Conservation (phyloP, 257 asterid species). For the Eustoma russellianum region DNA sequence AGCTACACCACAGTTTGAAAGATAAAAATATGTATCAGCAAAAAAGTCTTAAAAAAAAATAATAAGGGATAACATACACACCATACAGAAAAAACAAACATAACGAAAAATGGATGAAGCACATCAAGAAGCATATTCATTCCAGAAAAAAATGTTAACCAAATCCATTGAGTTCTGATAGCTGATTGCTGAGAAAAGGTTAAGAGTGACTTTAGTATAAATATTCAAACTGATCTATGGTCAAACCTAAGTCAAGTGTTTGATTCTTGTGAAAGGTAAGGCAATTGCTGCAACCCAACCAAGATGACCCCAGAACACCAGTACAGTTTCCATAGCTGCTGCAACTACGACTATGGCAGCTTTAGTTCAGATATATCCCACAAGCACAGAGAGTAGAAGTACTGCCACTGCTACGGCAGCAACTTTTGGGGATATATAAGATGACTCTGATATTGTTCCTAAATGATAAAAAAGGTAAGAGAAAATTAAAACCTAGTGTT, state of each 20-base stretch:
- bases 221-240: constrained; percentile 14
- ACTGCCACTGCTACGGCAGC: constrained; percentile 77
- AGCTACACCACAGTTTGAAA: too few species aligned
- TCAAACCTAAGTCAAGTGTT: constrained; percentile 81
- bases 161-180: too few species aligned
- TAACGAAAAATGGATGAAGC: too few species aligned
- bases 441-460: constrained; percentile 80
- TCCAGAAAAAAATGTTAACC: too few species aligned
- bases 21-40: too few species aligned
- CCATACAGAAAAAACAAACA: too few species aligned
- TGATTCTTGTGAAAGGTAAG: constrained; percentile 60
- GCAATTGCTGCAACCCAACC: constrained; percentile 53
- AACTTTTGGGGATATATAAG: constrained; percentile 63
- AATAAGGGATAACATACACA: too few species aligned
- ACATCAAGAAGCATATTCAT: too few species aligned
- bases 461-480: constrained; percentile 57
- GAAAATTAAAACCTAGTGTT: constrained; percentile 20
- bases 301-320: constrained; percentile 64
- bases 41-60: too few species aligned
- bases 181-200: neutral
- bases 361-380: constrained; percentile 50
- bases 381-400: constrained; percentile 55
- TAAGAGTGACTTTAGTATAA: neutral
- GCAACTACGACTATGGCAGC: constrained; percentile 68
- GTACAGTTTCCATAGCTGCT: constrained; percentile 56